These are phyloP conservation scores for Aureobasidium namibiae DNA, from an alignment of 2,329 filamentous ascomycete genomes.

Conservation along the genomic window DNA sequence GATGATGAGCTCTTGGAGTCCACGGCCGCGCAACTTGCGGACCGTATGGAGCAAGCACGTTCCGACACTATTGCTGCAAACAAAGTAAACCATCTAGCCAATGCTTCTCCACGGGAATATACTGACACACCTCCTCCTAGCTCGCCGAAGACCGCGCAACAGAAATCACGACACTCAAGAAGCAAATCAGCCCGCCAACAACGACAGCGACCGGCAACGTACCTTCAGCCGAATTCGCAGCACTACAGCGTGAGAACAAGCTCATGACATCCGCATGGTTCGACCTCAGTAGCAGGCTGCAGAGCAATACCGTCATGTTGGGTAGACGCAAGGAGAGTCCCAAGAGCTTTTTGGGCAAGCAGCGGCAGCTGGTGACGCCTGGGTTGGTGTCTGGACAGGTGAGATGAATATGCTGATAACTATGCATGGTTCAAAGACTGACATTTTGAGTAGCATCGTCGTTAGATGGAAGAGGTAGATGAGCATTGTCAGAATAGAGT, in stretches of 20 bases:
- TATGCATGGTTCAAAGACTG: background rate
- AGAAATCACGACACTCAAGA: conserved; percentile 12
- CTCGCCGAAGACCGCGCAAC: conserved; percentile 9
- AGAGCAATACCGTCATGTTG: conserved; percentile 74
- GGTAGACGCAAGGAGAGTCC: conserved; percentile 67
- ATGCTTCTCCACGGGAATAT: background rate
- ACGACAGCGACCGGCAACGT: background rate
- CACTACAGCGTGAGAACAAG: conserved; percentile 67
- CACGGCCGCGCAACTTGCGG: conserved; percentile 14
- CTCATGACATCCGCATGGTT: conserved; percentile 82
- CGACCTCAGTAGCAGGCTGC: conserved; percentile 67
- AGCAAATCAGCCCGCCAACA: background rate
- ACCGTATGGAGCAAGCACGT: conserved; percentile 16
- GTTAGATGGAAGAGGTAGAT: background rate
- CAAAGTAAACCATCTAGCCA: conserved; percentile 2
- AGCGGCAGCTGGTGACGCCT: conserved; percentile 45
- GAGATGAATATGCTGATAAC: background rate
- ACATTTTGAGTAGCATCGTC: background rate
- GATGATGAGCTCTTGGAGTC: conserved; percentile 13
- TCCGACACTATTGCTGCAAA: background rate
- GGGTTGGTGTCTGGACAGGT: conserved; percentile 10
- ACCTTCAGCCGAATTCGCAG: conserved; percentile 45
- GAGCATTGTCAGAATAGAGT: background rate
- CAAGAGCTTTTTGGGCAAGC: conserved; percentile 77
- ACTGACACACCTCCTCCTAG: background rate